Evolutionary conservation across 208 protist species (phyloP).

Genomic region (Leishmania aethiopica): DNA sequence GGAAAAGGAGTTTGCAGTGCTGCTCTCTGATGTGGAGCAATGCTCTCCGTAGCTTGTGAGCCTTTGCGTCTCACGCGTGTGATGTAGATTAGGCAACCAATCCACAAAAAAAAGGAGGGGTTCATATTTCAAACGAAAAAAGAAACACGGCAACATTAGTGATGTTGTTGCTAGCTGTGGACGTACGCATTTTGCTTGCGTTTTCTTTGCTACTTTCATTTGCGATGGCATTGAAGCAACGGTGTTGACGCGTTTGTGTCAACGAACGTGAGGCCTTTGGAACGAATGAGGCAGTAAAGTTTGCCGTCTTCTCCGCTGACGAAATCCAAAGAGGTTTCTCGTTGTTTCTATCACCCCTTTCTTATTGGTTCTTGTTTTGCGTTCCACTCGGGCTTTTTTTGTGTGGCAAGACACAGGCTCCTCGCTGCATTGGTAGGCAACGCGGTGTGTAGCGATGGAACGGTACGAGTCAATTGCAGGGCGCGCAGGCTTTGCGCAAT

Average conservation of each 20-base stretch:
- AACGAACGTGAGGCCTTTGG: neutral
- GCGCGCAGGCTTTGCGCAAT: neutral
- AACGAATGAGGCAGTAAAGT: neutral
- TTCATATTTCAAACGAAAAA: neutral
- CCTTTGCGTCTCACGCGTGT: neutral
- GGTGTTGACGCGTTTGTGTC: neutral
- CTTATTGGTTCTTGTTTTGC: neutral
- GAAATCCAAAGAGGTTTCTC: too few relatives aligned
- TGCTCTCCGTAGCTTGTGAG: slow-evolving; percentile 23
- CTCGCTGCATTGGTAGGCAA: neutral
- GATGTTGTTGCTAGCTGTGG: neutral
- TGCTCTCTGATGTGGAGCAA: slow-evolving; percentile 70
- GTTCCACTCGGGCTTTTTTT: neutral
- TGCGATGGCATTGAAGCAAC: neutral
- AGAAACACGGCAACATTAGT: neutral
- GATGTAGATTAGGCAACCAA: slow-evolving; percentile 22
- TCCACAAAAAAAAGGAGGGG: neutral
- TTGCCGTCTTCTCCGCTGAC: neutral
- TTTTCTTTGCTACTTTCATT: neutral
- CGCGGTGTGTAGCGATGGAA: neutral
- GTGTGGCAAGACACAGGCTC: neutral
- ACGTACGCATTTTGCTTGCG: neutral
- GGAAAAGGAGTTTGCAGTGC: slow-evolving; percentile 82
- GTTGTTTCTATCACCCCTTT: neutral
- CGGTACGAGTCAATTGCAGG: neutral